Percentiles rank a stretch among this genome's conserved stretches.
These are phyloP conservation scores for Excoecaria cochinchinensis DNA, from an alignment of 345 rosid species.

Conservation along the genomic window DNA sequence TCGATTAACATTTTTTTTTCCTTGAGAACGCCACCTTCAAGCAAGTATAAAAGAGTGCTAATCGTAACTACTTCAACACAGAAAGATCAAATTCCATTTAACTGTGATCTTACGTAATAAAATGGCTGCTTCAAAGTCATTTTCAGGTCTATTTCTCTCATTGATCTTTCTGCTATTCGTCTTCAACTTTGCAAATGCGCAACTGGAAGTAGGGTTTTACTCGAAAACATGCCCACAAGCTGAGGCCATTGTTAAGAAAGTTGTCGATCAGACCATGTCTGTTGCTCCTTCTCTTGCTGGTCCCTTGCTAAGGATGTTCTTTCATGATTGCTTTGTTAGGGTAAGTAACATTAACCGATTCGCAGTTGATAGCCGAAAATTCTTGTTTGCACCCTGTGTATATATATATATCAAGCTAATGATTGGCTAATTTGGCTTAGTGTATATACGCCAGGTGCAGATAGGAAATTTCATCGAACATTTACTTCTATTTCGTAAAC, in stretches of 20 bases:
- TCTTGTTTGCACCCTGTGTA: no score
- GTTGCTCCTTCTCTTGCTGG: slow-evolving; percentile 48
- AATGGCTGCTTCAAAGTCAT: slow-evolving; percentile 38
- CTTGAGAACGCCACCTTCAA: not conserved
- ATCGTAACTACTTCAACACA: not conserved
- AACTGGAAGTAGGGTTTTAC: slow-evolving; percentile 59
- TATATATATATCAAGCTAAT: no score
- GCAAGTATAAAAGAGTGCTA: slow-evolving; percentile 12
- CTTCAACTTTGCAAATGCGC: slow-evolving; percentile 32
- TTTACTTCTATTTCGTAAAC: no score
- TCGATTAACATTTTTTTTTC: not conserved
- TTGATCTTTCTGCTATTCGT: slow-evolving; percentile 22
- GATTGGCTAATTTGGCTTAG: no score
- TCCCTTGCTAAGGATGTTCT: slow-evolving; percentile 68
- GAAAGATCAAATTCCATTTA: not conserved
- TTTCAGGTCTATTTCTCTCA: slow-evolving; percentile 27
- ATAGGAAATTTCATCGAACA: no score
- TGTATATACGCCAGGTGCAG: no score
- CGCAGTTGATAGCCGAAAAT: no score
- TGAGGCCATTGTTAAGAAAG: slow-evolving; percentile 43
- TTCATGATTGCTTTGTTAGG: slow-evolving; percentile 80
- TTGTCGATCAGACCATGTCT: slow-evolving; percentile 29
- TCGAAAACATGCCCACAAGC: slow-evolving; percentile 44
- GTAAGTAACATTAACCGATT: slow-evolving; percentile 24
- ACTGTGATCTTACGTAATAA: no score